Base-by-base conservation (phyloP, 768 basidiomycete species). In the Dacryopinax spathularia region DNA sequence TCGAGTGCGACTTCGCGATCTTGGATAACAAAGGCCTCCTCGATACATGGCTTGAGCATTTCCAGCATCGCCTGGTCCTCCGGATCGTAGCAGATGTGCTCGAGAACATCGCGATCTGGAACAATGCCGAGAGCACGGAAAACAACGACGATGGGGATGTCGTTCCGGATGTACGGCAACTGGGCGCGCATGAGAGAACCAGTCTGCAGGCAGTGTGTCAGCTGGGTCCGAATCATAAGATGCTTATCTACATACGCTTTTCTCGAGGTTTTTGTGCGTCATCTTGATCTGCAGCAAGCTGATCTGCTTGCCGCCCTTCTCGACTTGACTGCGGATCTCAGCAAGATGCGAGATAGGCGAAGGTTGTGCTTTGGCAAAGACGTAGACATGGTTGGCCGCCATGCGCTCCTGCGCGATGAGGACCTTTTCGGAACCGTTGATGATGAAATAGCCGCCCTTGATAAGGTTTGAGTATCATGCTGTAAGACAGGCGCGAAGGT, bases 341-440 rank as follows among this genome's bases (percentile, higher is more conserved):
- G 96, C 92, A 41, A 97, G 82, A 76, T 95, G 96, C 67, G 86
- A 91, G 69, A 96, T 89, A 1, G 94, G 93, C 18, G 92, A 94
- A 2, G 95, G 94, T 68, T 95, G 91, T 0, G 91, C 91, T 76
- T 98, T 99, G 61, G 94, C 92, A 71, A 99, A 99, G 61, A 97
- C 93, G 75, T 98, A 99, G 68, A 99, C 96, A 71, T 96, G 94
- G 77, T 99, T 99, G 25, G 92, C 94, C 10, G 96, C 95, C 94
- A 98, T 98, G 61, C 96, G 86, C 74, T 99, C 96, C 74, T 99
- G 96, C 1, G 96, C 96, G 74, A 99, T 99, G 66, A 99, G 80
- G n/a, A 99, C 96, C 75, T 99, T 99, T 74, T 99, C 96, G 1
- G 96, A 98, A 13, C 96, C 96, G 69, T 97, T 98, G 77, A 99